A percentile compares a stretch with the other conserved stretches of the same genome.
These are phyloP conservation scores for Ascochyta pisi DNA, from an alignment of 2,329 filamentous ascomycete species.

Conservation along the genomic window DNA sequence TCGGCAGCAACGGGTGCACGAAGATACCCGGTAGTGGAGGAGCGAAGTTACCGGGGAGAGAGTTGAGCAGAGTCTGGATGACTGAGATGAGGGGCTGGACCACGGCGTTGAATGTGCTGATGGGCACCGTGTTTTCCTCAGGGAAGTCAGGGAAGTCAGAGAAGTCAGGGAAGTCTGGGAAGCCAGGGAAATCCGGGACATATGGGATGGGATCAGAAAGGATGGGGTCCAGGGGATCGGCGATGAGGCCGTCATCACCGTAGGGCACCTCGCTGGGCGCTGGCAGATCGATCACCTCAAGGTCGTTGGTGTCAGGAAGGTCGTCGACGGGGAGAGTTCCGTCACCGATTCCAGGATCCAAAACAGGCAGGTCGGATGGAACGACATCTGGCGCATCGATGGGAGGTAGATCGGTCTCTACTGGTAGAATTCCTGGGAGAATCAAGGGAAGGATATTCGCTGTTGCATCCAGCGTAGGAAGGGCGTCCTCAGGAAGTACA, in stretches of 20 bases:
- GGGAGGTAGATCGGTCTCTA: slow-evolving; percentile 7
- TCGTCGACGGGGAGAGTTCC: neutral
- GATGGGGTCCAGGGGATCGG: neutral
- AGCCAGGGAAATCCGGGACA: neutral
- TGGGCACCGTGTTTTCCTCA: slow-evolving; percentile 5
- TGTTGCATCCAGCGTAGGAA: neutral
- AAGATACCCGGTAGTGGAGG: slow-evolving; percentile 1
- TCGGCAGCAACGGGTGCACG: slow-evolving; percentile 6
- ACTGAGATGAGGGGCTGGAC: slow-evolving; percentile 8
- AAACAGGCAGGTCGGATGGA: neutral
- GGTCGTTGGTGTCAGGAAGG: slow-evolving; percentile 4
- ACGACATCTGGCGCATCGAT: neutral
- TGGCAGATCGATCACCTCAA: slow-evolving; percentile 15
- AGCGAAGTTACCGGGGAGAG: slow-evolving; percentile 5
- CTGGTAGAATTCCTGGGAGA: neutral
- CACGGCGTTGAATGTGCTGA: slow-evolving; percentile 11
- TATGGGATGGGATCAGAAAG: neutral
- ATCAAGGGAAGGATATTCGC: slow-evolving; percentile 8
- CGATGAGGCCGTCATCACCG: neutral
- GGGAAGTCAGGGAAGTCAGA: neutral
- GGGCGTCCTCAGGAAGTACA: slow-evolving; percentile 1
- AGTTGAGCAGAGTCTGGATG: slow-evolving; percentile 8
- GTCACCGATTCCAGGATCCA: neutral
- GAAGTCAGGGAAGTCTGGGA: neutral
- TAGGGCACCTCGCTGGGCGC: slow-evolving; percentile 2